These are phyloP conservation scores for Pseudocercospora musae DNA, from an alignment of 2,329 filamentous ascomycete species.

Conservation along the genomic window DNA sequence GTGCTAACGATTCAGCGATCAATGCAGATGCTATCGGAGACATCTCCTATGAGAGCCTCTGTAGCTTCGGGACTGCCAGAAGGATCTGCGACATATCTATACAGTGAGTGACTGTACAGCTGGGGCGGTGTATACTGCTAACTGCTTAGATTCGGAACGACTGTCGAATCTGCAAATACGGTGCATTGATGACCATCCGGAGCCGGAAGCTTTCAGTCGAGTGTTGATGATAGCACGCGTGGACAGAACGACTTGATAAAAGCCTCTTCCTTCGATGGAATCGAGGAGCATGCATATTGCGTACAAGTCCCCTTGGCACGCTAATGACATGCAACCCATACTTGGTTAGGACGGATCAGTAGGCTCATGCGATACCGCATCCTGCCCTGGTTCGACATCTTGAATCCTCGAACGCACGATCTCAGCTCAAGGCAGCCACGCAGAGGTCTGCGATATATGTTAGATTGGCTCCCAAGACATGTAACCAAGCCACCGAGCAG, in stretches of 20 bases:
- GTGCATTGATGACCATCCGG: background rate
- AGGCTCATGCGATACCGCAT: background rate
- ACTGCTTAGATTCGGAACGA: background rate
- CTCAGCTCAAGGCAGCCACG: background rate
- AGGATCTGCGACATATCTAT: background rate
- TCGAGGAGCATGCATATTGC: background rate
- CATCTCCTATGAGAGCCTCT: too few relatives aligned
- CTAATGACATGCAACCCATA: background rate
- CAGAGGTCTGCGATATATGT: background rate
- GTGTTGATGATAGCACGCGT: too few relatives aligned
- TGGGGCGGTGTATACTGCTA: background rate
- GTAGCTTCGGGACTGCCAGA: background rate
- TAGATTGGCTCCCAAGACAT: background rate
- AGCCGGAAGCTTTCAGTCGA: background rate
- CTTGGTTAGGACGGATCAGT: background rate
- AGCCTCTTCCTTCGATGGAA: background rate
- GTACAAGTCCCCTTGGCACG: background rate
- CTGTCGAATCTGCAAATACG: background rate
- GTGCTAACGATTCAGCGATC: background rate
- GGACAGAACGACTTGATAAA: background rate
- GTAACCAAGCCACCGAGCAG: background rate
- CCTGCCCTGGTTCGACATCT: background rate
- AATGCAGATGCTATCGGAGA: too few relatives aligned
- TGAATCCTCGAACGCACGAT: background rate
- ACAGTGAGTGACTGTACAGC: too few relatives aligned